Evolutionary conservation across 768 basidiomycete genomes (phyloP).

Genomic region (Russula abietina): DNA sequence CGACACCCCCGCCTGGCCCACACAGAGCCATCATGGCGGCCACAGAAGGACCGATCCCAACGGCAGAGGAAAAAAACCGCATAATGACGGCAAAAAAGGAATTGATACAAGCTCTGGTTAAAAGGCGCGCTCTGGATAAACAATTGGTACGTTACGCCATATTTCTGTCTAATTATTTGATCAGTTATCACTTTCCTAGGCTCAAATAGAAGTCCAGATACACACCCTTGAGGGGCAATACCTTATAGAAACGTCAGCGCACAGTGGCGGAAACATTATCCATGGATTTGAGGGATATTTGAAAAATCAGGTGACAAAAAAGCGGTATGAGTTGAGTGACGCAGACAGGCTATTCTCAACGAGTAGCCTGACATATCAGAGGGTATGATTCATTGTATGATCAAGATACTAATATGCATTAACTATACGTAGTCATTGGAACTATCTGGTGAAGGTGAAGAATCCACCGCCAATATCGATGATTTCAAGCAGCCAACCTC

Average conservation of each 20-base stretch:
- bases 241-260: conserved; percentile 67
- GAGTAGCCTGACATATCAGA: conserved; percentile 71
- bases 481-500: conserved; percentile 66
- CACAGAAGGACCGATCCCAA: conserved; percentile 37
- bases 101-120: conserved; percentile 63
- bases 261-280: conserved; percentile 81
- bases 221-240: conserved; percentile 73
- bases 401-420: conserved; percentile 8
- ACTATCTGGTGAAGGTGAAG: conserved; percentile 62
- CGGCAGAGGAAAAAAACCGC: conserved; percentile 61
- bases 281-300: conserved; percentile 84
- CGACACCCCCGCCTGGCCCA: too few relatives aligned
- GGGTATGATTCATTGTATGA: conserved; percentile 39
- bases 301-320: conserved; percentile 65
- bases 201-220: conserved; percentile 70
- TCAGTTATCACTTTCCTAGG: conserved; percentile 38
- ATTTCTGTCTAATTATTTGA: background rate
- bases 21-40: conserved; percentile 27
- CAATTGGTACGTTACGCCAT: conserved; percentile 50
- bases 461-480: conserved; percentile 55
- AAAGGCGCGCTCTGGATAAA: conserved; percentile 70
- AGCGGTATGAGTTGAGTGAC: conserved; percentile 72
- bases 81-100: conserved; percentile 74
- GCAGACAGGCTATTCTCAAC: conserved; percentile 76
- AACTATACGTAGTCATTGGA: conserved; percentile 60